A percentile compares a stretch with the other conserved stretches of the same genome.
phyloP scores from a whole-genome alignment of 768 basidiomycete genomes.

The Pisolithus microcarpus region DNA sequence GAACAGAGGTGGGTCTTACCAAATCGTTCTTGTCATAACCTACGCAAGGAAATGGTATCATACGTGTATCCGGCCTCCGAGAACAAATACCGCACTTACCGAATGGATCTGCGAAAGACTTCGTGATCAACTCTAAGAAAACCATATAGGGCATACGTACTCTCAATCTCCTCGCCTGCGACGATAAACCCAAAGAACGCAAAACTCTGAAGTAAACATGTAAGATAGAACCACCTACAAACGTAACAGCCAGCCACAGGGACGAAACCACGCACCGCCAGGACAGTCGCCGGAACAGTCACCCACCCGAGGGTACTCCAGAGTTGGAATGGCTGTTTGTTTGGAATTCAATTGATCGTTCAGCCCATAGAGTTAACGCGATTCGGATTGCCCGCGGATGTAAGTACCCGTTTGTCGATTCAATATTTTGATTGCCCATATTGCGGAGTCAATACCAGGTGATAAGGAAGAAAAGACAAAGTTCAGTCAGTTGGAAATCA shows the following conservation, averaged over 20 bases:
- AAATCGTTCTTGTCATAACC: constrained; percentile 71
- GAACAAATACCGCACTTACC: constrained; percentile 20
- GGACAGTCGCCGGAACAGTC: constrained; percentile 57
- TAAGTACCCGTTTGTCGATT: not conserved
- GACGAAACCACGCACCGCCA: constrained; percentile 33
- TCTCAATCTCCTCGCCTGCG: constrained; percentile 71
- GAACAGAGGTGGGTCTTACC: constrained; percentile 25
- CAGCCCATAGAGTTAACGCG: too few species aligned
- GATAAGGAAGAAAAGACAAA: constrained; percentile 3
- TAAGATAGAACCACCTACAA: constrained; percentile 2
- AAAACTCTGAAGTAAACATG: constrained; percentile 39
- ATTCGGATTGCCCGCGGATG: too few species aligned
- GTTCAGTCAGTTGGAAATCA: constrained; percentile 1
- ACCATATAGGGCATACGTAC: constrained; percentile 30
- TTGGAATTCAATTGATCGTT: too few species aligned
- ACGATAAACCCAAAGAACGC: constrained; percentile 70
- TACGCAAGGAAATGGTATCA: constrained; percentile 2
- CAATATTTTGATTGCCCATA: not conserved
- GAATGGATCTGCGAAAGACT: constrained; percentile 35
- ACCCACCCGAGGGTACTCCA: constrained; percentile 47
- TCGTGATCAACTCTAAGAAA: not conserved
- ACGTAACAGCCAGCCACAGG: not conserved
- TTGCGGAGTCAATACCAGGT: not conserved
- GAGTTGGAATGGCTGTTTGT: constrained; percentile 57
- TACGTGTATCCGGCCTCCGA: not conserved